phyloP scores from a whole-genome alignment of 495 filamentous ascomycete species.

The Aspergillus olivimuriae region DNA sequence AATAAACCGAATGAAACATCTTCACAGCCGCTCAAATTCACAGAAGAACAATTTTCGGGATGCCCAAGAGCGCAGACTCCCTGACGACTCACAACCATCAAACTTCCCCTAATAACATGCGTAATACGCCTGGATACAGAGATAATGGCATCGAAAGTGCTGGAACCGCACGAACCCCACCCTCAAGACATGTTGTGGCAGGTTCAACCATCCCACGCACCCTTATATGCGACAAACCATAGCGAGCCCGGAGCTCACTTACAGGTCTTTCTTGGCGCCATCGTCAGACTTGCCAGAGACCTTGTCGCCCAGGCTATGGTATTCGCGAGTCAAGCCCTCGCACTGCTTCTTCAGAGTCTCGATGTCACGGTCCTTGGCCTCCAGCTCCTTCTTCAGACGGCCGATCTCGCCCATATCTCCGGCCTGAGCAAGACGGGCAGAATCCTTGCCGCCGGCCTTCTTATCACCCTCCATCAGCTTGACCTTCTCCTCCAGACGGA shows the following conservation, averaged over 20 bases:
- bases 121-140: too few relatives aligned
- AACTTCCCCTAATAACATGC: too few relatives aligned
- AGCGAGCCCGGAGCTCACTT: conserved; percentile 16
- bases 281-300: conserved; percentile 51
- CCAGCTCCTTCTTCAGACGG: conserved; percentile 62
- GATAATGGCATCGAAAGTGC: too few relatives aligned
- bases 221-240: not conserved
- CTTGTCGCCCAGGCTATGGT: conserved; percentile 73
- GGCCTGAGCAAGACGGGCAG: conserved; percentile 54
- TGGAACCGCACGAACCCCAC: too few relatives aligned
- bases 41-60: too few relatives aligned
- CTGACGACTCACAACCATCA: too few relatives aligned
- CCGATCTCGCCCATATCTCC: conserved; percentile 71
- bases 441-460: conserved; percentile 64
- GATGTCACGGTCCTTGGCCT: conserved; percentile 65
- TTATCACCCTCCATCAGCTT: conserved; percentile 79
- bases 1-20: too few relatives aligned
- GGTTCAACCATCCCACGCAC: too few relatives aligned
- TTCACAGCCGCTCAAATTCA: too few relatives aligned
- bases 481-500: conserved; percentile 88
- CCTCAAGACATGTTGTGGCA: too few relatives aligned
- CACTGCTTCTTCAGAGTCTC: conserved; percentile 81
- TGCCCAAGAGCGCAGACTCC: too few relatives aligned
- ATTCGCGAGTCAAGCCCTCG: conserved; percentile 70
- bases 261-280: conserved; percentile 64